Evolutionary conservation across 306 rosid genomes (phyloP), one percentile per base, ranked within the genome.

Genomic region (Gastrolobium bilobum): DNA sequence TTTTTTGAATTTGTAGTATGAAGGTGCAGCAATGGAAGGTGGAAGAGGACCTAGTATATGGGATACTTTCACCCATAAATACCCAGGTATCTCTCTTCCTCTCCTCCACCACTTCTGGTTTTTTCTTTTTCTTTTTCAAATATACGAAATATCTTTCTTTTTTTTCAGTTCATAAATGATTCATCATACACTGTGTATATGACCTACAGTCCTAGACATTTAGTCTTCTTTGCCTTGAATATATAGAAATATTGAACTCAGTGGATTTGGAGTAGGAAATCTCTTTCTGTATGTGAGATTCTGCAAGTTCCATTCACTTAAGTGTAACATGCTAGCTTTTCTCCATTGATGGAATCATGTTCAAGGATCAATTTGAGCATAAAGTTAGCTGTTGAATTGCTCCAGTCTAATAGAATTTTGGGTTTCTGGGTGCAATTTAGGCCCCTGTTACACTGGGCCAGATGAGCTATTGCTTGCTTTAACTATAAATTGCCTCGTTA

Each of bases 1-100:
- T 20, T 20, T 20, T 9, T 30, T 79, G 31, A 69, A 6, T 79
- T 62, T 81, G 40, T 29, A 73, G 86, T 77, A 65, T 78, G 86
- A 92, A 85, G 97, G 97, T 44, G 92, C 86, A 47, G 89, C 88
- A 35, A 79, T 58, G 30, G 82, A 65, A 72, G 83, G 48, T 78
- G 86, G 86, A 31, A 83, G 40, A 83, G 83, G 86, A 72, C 80
- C 80, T 0, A 64, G 80, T 40, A 65, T 38, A 4, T 83, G 86
- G 86, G 86, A 83, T 65, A 83, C 83, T 7, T 83, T 37, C 76
- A 73, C 80, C 62, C 86, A 78, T 58, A 83, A 65, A 29, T 48
- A 65, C 15, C 86, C 86, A 37, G 76, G 86, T 83, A 5, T 44
- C 29, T 39, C 15, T 68, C 10, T 56, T 39, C n/a, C 29, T 3